Percentiles rank a stretch among this genome's conserved stretches.
Evolutionary conservation across 2,329 filamentous ascomycete genomes (phyloP).

Genomic region (Trichocomaceae sp.): DNA sequence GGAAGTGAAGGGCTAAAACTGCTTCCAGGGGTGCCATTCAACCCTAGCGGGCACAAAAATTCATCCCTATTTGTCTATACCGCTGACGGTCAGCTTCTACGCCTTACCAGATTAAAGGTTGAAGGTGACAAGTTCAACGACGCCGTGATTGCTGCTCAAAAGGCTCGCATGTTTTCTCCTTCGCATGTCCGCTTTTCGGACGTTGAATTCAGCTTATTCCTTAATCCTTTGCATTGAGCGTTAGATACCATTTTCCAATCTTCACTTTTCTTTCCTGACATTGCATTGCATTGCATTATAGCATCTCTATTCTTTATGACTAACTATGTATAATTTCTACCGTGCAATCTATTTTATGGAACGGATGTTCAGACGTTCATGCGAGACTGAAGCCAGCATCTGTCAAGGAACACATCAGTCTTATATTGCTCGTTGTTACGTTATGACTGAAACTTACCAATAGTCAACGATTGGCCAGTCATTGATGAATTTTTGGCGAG

Average conservation of each 20-base stretch:
- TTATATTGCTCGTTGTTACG: neutral
- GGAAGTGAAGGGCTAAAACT: slow-evolving; percentile 21
- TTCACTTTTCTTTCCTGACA: neutral
- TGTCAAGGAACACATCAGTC: neutral
- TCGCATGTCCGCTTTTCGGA: slow-evolving; percentile 22
- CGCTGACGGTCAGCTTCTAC: slow-evolving; percentile 29
- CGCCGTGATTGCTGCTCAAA: slow-evolving; percentile 32
- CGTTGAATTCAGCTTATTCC: slow-evolving; percentile 26
- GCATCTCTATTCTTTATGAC: neutral
- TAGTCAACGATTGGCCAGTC: slow-evolving; percentile 40
- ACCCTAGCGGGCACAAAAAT: slow-evolving; percentile 23
- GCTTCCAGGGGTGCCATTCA: slow-evolving; percentile 34
- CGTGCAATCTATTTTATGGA: neutral
- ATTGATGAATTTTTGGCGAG: slow-evolving; percentile 42
- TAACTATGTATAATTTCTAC: neutral
- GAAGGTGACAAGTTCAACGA: slow-evolving; percentile 33
- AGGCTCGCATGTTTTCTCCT: slow-evolving; percentile 34
- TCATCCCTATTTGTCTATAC: slow-evolving; percentile 32
- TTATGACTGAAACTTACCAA: slow-evolving; percentile 30
- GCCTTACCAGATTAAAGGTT: slow-evolving; percentile 35
- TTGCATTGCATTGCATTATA: neutral
- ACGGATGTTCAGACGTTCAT: neutral
- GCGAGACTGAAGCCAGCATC: slow-evolving; percentile 3
- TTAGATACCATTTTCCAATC: slow-evolving; percentile 2
- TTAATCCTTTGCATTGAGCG: slow-evolving; percentile 27